These are phyloP conservation scores for Nicotiana knightiana DNA, from an alignment of 257 asterid genomes.

Conservation along the genomic window DNA sequence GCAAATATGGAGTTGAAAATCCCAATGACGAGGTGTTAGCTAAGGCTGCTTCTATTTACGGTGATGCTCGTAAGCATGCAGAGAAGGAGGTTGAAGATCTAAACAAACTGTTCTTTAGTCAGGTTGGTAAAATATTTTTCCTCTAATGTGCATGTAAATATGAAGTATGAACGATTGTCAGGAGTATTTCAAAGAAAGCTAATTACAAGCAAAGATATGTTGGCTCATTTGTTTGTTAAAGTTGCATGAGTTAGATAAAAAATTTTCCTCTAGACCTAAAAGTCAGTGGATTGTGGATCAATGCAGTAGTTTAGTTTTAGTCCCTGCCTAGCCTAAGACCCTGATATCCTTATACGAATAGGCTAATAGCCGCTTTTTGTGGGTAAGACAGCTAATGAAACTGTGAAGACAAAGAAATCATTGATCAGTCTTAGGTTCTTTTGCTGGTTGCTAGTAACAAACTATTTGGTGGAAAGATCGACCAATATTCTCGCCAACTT, in stretches of 20 bases:
- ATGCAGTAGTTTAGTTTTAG: not conserved
- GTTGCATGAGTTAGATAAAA: not conserved
- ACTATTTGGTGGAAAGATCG: too few species aligned
- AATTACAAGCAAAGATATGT: not conserved
- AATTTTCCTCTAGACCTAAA: not conserved
- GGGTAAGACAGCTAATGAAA: not conserved
- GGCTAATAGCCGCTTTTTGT: not conserved
- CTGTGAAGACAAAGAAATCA: not conserved
- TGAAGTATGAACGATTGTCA: not conserved
- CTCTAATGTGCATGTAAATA: not conserved
- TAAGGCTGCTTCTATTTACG: constrained; percentile 80
- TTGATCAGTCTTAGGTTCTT: not conserved
- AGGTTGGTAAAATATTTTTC: constrained; percentile 46
- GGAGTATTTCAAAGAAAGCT: not conserved
- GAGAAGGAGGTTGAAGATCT: constrained; percentile 96
- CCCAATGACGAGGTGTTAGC: constrained; percentile 70
- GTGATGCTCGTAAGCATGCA: constrained; percentile 87
- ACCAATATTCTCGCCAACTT: too few species aligned
- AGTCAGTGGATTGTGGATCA: not conserved
- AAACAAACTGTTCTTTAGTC: constrained; percentile 61
- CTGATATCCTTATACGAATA: not conserved
- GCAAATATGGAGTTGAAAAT: constrained; percentile 79
- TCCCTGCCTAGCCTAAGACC: not conserved
- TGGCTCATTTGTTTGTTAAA: not conserved
- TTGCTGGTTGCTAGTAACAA: not conserved